A percentile compares a stretch with the other conserved stretches of the same genome.
phyloP scores from a whole-genome alignment of 164 flowering plant species.

The Tetrastigma voinierianum region DNA sequence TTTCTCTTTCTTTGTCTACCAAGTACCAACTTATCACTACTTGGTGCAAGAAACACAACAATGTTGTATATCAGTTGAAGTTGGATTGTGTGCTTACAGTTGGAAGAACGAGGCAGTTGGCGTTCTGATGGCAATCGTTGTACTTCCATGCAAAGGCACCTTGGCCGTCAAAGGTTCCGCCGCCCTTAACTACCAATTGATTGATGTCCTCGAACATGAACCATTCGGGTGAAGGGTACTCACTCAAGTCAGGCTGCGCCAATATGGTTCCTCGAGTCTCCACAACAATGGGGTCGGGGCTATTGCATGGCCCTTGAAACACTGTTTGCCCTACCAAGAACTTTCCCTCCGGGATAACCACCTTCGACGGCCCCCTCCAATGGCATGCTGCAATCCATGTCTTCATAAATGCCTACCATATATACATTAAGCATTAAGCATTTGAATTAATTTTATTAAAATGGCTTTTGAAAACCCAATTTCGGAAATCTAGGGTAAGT shows the following conservation, averaged over 20 bases:
- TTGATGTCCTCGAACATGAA: slow-evolving; percentile 31
- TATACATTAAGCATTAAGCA: too few relatives aligned
- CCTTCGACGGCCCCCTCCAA: slow-evolving; percentile 20
- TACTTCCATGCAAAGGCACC: slow-evolving; percentile 37
- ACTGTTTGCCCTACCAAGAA: slow-evolving; percentile 30
- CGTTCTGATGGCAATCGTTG: slow-evolving; percentile 22
- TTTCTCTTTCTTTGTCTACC: too few relatives aligned
- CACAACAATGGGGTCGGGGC: slow-evolving; percentile 25
- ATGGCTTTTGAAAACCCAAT: too few relatives aligned
- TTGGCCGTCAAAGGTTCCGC: slow-evolving; percentile 52
- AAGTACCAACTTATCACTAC: too few relatives aligned
- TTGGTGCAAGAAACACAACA: too few relatives aligned
- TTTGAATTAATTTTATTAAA: too few relatives aligned
- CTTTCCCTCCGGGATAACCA: slow-evolving; percentile 42
- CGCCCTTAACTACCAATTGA: slow-evolving; percentile 39
- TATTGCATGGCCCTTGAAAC: slow-evolving; percentile 53
- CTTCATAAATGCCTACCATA: slow-evolving; percentile 36
- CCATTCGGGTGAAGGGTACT: slow-evolving; percentile 33
- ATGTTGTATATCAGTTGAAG: too few relatives aligned
- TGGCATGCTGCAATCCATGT: slow-evolving; percentile 51
- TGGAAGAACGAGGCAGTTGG: slow-evolving; percentile 19
- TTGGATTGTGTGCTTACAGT: slow-evolving; percentile 16
- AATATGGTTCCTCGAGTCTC: slow-evolving; percentile 46
- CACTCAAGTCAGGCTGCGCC: slow-evolving; percentile 34
- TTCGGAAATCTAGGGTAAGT: too few relatives aligned